phyloP scores from a whole-genome alignment of 139 green algal genomes.

The Coccomyxa sp. region DNA sequence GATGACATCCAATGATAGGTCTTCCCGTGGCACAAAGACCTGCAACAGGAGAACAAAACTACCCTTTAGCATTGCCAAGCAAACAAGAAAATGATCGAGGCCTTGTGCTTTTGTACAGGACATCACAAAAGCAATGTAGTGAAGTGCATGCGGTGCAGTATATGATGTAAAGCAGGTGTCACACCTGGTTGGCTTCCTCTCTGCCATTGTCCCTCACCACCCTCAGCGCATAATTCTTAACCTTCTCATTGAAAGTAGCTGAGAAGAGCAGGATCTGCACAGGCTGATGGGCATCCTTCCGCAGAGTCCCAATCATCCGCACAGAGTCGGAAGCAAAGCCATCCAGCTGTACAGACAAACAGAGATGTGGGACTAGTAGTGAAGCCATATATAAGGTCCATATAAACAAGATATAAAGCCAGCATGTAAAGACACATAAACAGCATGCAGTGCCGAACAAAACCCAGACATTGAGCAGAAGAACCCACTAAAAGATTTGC shows the following conservation, averaged over 20 bases:
- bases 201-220: constrained; percentile 45
- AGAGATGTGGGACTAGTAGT: not conserved
- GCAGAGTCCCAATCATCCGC: constrained; percentile 55
- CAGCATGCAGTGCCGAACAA: too few species aligned
- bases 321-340: constrained; percentile 89
- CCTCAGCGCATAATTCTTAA: constrained; percentile 83
- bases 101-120: not conserved
- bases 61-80: not conserved
- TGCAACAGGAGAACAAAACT: constrained; percentile 12
- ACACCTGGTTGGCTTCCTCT: constrained; percentile 56
- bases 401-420: too few species aligned
- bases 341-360: constrained; percentile 42
- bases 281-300: constrained; percentile 6
- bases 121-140: not conserved
- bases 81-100: not conserved
- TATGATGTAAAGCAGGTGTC: not conserved
- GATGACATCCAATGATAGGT: constrained; percentile 96
- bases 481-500: too few species aligned
- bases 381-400: not conserved
- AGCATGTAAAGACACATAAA: not conserved
- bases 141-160: too few species aligned
- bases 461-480: too few species aligned
- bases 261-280: constrained; percentile 90
- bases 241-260: constrained; percentile 93
- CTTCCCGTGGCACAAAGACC: constrained; percentile 87